Evolutionary conservation across 2,329 filamentous ascomycete species (phyloP), one percentile per base, ranked within the genome.

Genomic region (Fusarium burgessii): DNA sequence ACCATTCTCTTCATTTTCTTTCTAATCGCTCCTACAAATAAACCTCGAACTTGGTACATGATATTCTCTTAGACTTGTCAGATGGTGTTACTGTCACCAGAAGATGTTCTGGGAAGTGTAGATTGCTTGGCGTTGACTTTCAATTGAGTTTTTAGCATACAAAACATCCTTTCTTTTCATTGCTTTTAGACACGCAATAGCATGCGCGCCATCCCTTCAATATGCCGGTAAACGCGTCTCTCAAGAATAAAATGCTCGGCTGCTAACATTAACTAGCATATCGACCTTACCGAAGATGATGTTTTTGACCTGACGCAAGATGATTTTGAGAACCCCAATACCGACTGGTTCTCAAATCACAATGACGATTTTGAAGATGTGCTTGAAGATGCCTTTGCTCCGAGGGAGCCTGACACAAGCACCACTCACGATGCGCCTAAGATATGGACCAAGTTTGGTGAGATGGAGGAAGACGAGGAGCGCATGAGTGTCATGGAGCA

Each of bases 381-480:
- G 6, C 63, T 73, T 32, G 46, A 58, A 38, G 47, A 58, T 14
- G 18, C 57, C 4, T 71, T 67, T 58, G 33, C 52, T 59, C 33
- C 57, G 43, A 27, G 47, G 45, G 62, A 62, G 47, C 50, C 56
- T 27, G 14, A 36, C 3, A 45, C 25, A 11, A 23, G 35, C 13
- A 33, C 38, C 32, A 27, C 27, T 17, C 54, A 66, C 47, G 51
- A 58, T 20, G 23, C 58, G 17, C 51, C 51, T 64, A 49, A 51
- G 20, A 49, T 65, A 42, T 72, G 70, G 70, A 72, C 70, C 42
- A 73, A 73, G 36, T 68, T 71, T 52, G 58, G 70, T 15, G 62
- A 73, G 42, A 27, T 50, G 45, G 54, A 58, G 18, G 43, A 62
- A 20, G 56, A 64, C 4, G 50, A 68, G n/a, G 50, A 72, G 14